phyloP scores from a whole-genome alignment of 495 filamentous ascomycete species.

The Bathelium albidoporum region DNA sequence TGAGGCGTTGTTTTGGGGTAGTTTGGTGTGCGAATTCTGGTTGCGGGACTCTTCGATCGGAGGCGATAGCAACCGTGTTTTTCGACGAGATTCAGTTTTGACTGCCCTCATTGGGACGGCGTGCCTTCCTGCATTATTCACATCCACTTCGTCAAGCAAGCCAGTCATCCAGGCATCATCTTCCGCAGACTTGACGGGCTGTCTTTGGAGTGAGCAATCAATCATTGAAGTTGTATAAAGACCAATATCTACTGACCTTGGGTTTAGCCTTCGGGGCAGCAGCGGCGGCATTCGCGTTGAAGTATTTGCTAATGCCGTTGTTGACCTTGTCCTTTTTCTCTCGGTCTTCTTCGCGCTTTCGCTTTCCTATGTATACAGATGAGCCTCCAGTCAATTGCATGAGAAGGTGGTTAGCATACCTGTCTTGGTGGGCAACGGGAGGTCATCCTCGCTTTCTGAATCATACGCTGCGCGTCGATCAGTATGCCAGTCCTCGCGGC shows the following conservation, averaged over 20 bases:
- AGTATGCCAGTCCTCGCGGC: constrained; percentile 89
- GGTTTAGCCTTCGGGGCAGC: constrained; percentile 63
- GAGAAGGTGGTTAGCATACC: no score
- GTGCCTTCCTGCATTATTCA: constrained; percentile 54
- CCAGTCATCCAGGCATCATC: constrained; percentile 78
- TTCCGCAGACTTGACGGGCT: constrained; percentile 57
- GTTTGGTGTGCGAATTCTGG: constrained; percentile 39
- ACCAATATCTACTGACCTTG: constrained; percentile 37
- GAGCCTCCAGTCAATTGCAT: background rate
- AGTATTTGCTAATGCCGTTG: constrained; percentile 86
- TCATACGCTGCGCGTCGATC: constrained; percentile 50
- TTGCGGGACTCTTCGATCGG: constrained; percentile 38
- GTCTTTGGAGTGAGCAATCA: constrained; percentile 10
- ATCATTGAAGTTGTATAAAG: background rate
- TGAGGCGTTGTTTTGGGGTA: constrained; percentile 32
- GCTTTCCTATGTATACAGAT: constrained; percentile 48
- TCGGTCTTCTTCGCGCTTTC: constrained; percentile 82
- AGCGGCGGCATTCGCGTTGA: constrained; percentile 60
- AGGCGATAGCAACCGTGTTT: constrained; percentile 72
- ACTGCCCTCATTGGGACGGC: constrained; percentile 50
- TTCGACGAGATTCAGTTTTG: constrained; percentile 63
- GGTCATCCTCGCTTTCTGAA: constrained; percentile 61
- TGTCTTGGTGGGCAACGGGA: constrained; percentile 55
- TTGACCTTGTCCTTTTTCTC: constrained; percentile 78
- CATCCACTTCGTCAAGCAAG: constrained; percentile 81